Conservation (phyloP, 1,139 yeast species). For the Pneumocystis jirovecii region DNA sequence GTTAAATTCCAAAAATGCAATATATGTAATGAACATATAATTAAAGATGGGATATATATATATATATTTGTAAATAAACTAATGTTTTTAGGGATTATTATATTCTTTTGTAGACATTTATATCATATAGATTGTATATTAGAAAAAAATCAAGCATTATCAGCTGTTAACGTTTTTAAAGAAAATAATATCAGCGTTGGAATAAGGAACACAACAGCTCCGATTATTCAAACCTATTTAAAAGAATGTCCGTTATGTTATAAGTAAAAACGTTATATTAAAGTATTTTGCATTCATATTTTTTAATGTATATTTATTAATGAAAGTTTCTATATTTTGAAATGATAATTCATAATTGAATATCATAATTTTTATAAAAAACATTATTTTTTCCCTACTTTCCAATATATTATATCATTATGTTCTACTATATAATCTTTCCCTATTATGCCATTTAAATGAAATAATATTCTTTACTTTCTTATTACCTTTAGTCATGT, state of each 20-base stretch:
- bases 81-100: neutral
- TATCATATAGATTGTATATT: neutral
- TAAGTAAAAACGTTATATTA: neutral
- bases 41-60: neutral
- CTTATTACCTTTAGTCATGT: constrained; percentile 78
- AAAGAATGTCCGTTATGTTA: neutral
- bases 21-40: neutral
- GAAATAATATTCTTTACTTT: neutral
- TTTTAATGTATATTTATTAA: neutral
- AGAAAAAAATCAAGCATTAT: neutral
- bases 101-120: neutral
- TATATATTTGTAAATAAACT: neutral
- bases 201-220: neutral
- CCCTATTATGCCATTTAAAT: neutral
- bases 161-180: neutral
- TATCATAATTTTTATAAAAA: neutral
- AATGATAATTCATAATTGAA: neutral
- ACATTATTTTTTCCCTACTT: constrained; percentile 32
- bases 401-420: constrained; percentile 70
- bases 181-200: neutral
- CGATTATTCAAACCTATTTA: neutral
- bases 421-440: constrained; percentile 75
- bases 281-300: neutral
- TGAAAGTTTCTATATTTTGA: neutral
- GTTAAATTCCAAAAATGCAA: neutral